Evolutionary conservation across 345 rosid species (phyloP).

Genomic region (Kernera saxatilis): DNA sequence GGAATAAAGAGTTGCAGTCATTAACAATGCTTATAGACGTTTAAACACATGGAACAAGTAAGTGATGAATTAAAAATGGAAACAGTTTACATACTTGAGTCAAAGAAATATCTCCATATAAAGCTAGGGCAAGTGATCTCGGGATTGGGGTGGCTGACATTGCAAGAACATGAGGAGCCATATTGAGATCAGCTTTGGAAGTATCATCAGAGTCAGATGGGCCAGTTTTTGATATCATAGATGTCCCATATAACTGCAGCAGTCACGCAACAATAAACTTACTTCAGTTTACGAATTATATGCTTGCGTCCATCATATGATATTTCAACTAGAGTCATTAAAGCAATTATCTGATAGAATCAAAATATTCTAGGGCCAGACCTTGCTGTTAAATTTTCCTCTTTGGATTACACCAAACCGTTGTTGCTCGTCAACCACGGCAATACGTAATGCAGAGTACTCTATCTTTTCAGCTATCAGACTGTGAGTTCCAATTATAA

Average conservation of each 20-base stretch:
- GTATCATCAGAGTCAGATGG: slow-evolving; percentile 33
- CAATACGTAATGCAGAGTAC: slow-evolving; percentile 78
- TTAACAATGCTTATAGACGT: background rate
- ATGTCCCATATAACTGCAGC: slow-evolving; percentile 59
- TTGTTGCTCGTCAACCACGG: slow-evolving; percentile 97
- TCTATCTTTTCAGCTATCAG: slow-evolving; percentile 82
- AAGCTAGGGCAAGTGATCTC: slow-evolving; percentile 88
- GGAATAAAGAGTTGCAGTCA: slow-evolving; percentile 13
- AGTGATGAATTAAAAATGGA: background rate
- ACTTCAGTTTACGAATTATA: background rate
- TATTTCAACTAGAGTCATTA: background rate
- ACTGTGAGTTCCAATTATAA: slow-evolving; percentile 95
- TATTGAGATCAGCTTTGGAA: slow-evolving; percentile 44
- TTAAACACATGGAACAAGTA: slow-evolving; percentile 4
- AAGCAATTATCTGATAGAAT: background rate
- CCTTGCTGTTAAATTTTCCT: slow-evolving; percentile 96
- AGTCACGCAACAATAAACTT: slow-evolving; percentile 14
- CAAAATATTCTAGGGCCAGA: slow-evolving; percentile 5
- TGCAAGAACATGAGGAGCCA: slow-evolving; percentile 98
- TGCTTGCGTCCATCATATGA: background rate
- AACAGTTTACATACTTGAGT: slow-evolving; percentile 60
- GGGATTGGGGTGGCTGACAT: slow-evolving; percentile 98
- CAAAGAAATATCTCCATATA: slow-evolving; percentile 86
- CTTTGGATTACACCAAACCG: slow-evolving; percentile 99
- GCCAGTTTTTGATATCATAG: slow-evolving; percentile 41